phyloP scores from a whole-genome alignment of 179 eudicot species.

The Heliamphora pulchella region DNA sequence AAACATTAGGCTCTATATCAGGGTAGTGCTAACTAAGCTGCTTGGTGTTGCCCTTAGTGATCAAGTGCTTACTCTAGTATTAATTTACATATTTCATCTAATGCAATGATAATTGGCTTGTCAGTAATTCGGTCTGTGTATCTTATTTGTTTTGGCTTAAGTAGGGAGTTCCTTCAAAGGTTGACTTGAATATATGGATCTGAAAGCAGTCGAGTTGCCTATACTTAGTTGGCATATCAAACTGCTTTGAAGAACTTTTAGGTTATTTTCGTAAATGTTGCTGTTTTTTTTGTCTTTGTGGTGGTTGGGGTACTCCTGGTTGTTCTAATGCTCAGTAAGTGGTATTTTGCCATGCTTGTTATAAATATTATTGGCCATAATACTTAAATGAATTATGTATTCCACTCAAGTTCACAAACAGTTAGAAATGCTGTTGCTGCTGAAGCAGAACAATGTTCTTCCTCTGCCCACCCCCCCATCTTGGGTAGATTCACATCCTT shows the following conservation, averaged over 20 bases:
- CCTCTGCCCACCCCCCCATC: not conserved
- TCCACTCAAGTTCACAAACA: not conserved
- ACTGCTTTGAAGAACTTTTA: not conserved
- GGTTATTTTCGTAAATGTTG: not conserved
- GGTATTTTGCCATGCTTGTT: not conserved
- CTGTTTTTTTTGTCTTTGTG: not conserved
- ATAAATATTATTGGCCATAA: not conserved
- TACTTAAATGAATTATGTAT: not conserved
- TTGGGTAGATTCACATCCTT: too few relatives aligned
- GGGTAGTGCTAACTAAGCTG: too few relatives aligned
- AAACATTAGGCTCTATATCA: too few relatives aligned
- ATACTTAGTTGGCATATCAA: not conserved
- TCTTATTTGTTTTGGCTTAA: not conserved
- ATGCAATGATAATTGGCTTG: not conserved
- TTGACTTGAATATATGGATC: too few relatives aligned
- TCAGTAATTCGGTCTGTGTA: not conserved
- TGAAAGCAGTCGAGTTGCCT: not conserved
- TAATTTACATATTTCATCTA: too few relatives aligned
- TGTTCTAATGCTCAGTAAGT: not conserved
- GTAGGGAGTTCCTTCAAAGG: not conserved
- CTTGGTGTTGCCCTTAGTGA: too few relatives aligned
- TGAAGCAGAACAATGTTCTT: not conserved
- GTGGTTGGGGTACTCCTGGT: not conserved
- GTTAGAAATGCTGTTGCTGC: not conserved
- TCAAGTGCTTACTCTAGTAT: too few relatives aligned